Percentiles rank a stretch among this genome's conserved stretches.
These are phyloP conservation scores for Arthrobotrys megalospora DNA, from an alignment of 2,329 filamentous ascomycete species.

Conservation along the genomic window DNA sequence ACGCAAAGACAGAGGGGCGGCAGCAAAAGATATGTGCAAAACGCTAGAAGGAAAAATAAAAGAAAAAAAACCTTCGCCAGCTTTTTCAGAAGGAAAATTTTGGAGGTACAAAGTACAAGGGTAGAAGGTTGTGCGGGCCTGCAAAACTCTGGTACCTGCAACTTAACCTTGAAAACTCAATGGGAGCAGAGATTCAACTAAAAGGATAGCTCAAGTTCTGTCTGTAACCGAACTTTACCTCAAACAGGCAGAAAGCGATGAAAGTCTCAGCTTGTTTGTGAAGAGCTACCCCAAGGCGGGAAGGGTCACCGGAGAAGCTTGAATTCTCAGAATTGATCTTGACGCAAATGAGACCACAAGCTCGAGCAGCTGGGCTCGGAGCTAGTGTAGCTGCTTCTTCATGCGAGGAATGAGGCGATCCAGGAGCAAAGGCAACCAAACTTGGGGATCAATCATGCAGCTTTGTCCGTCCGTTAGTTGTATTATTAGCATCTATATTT, in stretches of 20 bases:
- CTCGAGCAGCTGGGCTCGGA: conserved; percentile 39
- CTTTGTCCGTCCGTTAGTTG: conserved; percentile 35
- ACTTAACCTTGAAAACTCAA: conserved; percentile 53
- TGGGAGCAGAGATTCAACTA: conserved; percentile 40
- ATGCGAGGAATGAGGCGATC: conserved; percentile 59
- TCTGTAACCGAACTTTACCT: conserved; percentile 59
- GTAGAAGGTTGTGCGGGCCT: conserved; percentile 46
- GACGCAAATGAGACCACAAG: conserved; percentile 42
- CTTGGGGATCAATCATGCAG: conserved; percentile 36
- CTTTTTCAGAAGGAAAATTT: conserved; percentile 47
- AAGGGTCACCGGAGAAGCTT: conserved; percentile 46
- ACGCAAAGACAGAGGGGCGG: conserved; percentile 41
- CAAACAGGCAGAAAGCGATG: conserved; percentile 60
- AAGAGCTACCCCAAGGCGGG: conserved; percentile 57
- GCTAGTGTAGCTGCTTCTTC: conserved; percentile 50
- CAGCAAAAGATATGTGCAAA: conserved; percentile 29
- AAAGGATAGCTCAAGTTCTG: conserved; percentile 33
- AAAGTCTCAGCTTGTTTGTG: conserved; percentile 58
- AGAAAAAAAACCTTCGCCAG: conserved; percentile 31
- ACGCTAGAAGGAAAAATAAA: conserved; percentile 19
- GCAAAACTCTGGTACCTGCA: conserved; percentile 58
- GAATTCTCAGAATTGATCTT: conserved; percentile 30
- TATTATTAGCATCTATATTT: conserved; percentile 53
- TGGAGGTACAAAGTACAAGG: conserved; percentile 59
- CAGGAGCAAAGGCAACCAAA: conserved; percentile 50